Percentiles rank a stretch among this genome's conserved stretches.
phyloP scores from a whole-genome alignment of 176 grass and related monocot species.

The Oryza rufipogon region DNA sequence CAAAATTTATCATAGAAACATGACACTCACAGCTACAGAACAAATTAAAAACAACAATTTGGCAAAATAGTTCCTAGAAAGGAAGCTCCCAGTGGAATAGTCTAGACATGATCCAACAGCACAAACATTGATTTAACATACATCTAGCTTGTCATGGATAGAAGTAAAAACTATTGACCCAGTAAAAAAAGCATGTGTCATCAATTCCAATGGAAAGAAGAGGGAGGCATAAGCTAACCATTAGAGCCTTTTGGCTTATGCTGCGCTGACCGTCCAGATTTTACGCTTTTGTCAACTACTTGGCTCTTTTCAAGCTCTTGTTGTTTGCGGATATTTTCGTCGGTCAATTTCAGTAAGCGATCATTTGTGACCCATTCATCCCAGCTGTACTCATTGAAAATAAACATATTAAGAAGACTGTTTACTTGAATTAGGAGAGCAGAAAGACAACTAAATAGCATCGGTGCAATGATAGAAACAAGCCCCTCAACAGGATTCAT shows the following conservation, averaged over 20 bases:
- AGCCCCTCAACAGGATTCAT: constrained; percentile 12
- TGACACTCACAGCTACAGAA: neutral
- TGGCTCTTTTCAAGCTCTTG: constrained; percentile 76
- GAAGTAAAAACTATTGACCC: constrained; percentile 6
- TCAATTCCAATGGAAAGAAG: neutral
- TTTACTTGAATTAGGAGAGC: constrained; percentile 25
- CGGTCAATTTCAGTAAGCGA: constrained; percentile 78
- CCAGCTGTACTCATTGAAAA: constrained; percentile 69
- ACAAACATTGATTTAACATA: constrained; percentile 2
- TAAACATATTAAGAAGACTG: constrained; percentile 39
- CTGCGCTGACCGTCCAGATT: constrained; percentile 68
- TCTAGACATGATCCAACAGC: neutral
- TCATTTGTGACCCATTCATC: constrained; percentile 85
- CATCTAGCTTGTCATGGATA: neutral
- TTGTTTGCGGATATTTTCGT: constrained; percentile 79
- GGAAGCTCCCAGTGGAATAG: neutral
- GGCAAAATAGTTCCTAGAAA: neutral
- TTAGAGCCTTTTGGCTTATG: constrained; percentile 75
- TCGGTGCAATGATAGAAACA: constrained; percentile 13
- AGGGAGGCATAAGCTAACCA: constrained; percentile 34
- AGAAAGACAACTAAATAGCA: constrained; percentile 30
- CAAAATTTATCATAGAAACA: neutral
- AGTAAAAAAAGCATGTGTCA: neutral
- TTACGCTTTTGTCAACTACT: constrained; percentile 68
- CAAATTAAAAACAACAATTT: constrained; percentile 8